Evolutionary conservation across 163 green algal species (phyloP), one percentile per base, ranked within the genome.

Genomic region (Coccomyxa subellipsoidea): DNA sequence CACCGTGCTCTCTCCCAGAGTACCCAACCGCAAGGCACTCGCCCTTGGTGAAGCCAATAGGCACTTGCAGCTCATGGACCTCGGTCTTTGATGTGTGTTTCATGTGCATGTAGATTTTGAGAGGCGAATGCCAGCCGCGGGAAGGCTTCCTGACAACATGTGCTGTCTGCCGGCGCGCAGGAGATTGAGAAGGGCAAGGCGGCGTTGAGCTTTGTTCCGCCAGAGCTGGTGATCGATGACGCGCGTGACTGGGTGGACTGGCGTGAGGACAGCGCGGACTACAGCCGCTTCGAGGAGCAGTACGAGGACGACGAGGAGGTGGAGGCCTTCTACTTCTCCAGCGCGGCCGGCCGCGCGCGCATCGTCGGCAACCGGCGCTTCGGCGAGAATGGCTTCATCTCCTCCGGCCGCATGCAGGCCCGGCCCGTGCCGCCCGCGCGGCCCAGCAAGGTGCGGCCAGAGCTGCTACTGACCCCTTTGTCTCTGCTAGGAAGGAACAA

Each of bases 331-430:
- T 96, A 95, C 84, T 94, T 94, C 85, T 92, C 84, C 4, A 84
- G 84, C 0, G 85, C 84, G 35, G 85, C 89, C 37, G 91, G 93
- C 0, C 80, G 88, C 18, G 89, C 92, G 0, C 89, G 93, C 29
- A 88, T 97, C 36, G 72, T 97, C 29, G 93, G 93, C 70, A 97
- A 97, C 85, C 87, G 93, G 32, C 87, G 93, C 37, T 93, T 90
- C 81, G 93, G 93, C 21, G 89, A 93, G 80, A 94, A 93, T 69
- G 93, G 93, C 5, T 96, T 87, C 85, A 88, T 97, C 76, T 80
- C 83, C 32, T 81, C 86, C 23, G 93, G 93, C 0, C 89, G 91
- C 18, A 87, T 91, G 77, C 87, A 91, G 6, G 92, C 89, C 27
- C 86, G 90, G 25, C 89, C 91, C 10, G 73, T 76, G 37, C 35